Evolutionary conservation across 345 rosid species (phyloP), one percentile per base, ranked within the genome.

Genomic region (Hevea brasiliensis): DNA sequence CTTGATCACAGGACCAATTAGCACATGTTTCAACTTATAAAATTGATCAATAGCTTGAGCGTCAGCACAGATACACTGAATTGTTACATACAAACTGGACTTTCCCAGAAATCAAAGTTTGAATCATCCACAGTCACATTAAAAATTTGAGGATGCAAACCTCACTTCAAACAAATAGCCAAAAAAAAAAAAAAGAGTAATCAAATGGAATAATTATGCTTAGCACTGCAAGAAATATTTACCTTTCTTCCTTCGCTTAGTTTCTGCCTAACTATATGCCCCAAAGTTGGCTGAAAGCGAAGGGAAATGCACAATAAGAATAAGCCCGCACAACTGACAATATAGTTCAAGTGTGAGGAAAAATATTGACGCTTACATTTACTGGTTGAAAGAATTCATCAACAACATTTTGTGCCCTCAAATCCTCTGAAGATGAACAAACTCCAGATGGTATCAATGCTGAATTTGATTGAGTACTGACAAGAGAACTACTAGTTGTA

Each of bases 231-330:
- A 50, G n/a, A 61, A 27, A 23, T 11, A 26, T 37, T 69, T 84
- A 93, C 97, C 94, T 90, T 90, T 82, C 94, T 89, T 75, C 97
- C 98, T 86, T 88, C 98, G 62, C 96, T 87, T 83, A 93, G 83
- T 76, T 87, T 93, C 81, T 91, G 97, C 78, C 95, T 87, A 65
- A 91, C 92, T 74, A 93, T 77, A 75, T 91, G 98, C 35, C 90
- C 95, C 84, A 91, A 76, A 8, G 92, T 88, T 44, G 90, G 95
- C 98, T 93, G 86, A 68, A 81, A 76, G 64, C 67, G 32, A 35
- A 61, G 11, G 3, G 15, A 51, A 37, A 56, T 13, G 60, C 3
- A 8, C 40, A 61, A 37, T 37, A 69, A 27, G 18, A 56, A 62
- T 57, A 24, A 56, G 29, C 54, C 24, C n/a, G 48, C 14, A 58